These are phyloP conservation scores for Mariannaea sp. DNA, from an alignment of 2,329 filamentous ascomycete species.

Conservation along the genomic window DNA sequence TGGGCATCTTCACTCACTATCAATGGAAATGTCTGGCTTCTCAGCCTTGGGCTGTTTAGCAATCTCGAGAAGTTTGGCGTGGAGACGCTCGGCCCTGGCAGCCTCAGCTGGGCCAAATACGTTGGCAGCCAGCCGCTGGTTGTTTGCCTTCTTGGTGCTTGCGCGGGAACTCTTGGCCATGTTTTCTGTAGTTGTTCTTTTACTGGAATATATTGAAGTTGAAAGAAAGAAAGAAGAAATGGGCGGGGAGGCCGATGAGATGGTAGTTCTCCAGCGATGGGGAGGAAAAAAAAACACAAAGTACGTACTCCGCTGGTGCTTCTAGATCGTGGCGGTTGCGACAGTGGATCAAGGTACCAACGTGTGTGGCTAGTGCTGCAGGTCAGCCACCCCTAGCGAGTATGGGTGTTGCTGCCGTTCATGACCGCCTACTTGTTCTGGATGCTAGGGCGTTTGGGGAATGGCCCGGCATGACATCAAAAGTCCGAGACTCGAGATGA, in stretches of 20 bases:
- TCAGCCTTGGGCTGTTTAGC: constrained; percentile 76
- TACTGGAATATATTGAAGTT: constrained; percentile 9
- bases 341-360: constrained; percentile 23
- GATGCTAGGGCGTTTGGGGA: constrained; percentile 14
- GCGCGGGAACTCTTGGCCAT: constrained; percentile 91
- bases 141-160: constrained; percentile 81
- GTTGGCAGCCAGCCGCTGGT: constrained; percentile 74
- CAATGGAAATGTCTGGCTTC: constrained; percentile 55
- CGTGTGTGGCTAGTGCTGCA: constrained; percentile 22
- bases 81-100: constrained; percentile 80
- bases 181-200: constrained; percentile 36
- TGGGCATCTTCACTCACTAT: constrained; percentile 38
- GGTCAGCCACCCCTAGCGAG: background rate
- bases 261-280: no score
- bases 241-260: constrained; percentile 13
- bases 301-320: no score
- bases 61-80: constrained; percentile 82
- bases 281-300: constrained; percentile 40
- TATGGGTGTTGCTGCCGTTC: constrained; percentile 22
- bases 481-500: constrained; percentile 24
- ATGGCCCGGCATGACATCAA: constrained; percentile 36
- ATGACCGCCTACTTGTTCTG: constrained; percentile 33
- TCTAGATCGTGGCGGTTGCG: constrained; percentile 13
- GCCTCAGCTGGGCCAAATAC: constrained; percentile 84
- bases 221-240: constrained; percentile 14